Evolutionary conservation across 2,329 filamentous ascomycete genomes (phyloP), one percentile per base, ranked within the genome.

Genomic region (Neonectria faginata): DNA sequence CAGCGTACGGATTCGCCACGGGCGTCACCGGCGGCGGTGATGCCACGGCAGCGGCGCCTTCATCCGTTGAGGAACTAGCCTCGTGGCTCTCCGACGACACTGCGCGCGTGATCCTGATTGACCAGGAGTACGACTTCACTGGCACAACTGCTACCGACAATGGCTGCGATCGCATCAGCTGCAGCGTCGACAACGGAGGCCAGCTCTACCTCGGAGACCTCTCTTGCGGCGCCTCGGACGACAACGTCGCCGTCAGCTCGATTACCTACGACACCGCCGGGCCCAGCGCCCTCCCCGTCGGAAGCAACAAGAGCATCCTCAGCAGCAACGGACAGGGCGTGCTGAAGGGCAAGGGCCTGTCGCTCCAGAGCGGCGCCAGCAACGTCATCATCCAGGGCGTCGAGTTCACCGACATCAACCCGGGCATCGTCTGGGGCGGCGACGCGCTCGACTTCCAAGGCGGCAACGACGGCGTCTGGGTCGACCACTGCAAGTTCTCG

Each of bases 371-470:
- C 52, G 73, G 76, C n/a, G 77, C 75, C 29, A 80, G 75, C 67
- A 86, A 86, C 70, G 82, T 86, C 62, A 85, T 86, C 65, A 76
- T 86, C 54, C 83, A 82, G 56, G 85, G 85, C 73, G 69, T 86
- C 16, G 80, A 80, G 57, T 79, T 86, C 66, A 82, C 81, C 66
- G 61, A 76, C 31, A 79, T 85, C 53, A 82, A 83, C 75, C 71
- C 79, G 1, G 78, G 66, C 67, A 75, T 68, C 70, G 71, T 73
- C 2, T 73, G 71, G 71, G 71, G 71, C 2, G 71, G 71, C 0
- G 71, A 82, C 41, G 80, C 77, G 6, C 79, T 83, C 45, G 81
- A 79, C n/a, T 70, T 83, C 4, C 48, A 65, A 56, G 76, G 80
- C 51, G 67, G 75, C 6, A 72, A 71, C 20, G 70, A 73, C 4